phyloP scores from a whole-genome alignment of 2,329 filamentous ascomycete species.

The Fusarium euwallaceae region DNA sequence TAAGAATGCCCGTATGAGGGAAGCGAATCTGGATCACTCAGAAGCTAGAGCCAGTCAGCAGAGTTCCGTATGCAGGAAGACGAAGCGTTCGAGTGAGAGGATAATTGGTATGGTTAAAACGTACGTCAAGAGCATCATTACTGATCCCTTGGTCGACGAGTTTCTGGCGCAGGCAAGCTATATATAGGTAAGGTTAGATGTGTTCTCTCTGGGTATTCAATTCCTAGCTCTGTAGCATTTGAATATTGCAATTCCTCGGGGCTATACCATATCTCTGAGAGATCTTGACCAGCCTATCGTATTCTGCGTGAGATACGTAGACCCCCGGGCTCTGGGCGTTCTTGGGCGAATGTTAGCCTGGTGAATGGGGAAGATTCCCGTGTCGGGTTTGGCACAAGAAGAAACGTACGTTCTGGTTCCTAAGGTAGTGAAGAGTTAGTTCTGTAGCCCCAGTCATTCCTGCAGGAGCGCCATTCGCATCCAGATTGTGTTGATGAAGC shows the following conservation, averaged over 20 bases:
- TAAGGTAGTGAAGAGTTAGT: background rate
- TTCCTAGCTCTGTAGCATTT: background rate
- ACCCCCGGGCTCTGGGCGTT: constrained; percentile 52
- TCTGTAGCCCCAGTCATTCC: background rate
- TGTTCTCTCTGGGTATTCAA: background rate
- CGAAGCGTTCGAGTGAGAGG: background rate
- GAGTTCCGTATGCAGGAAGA: too few species aligned
- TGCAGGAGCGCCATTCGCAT: background rate
- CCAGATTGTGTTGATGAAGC: background rate
- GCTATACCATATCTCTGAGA: constrained; percentile 68
- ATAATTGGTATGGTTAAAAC: constrained; percentile 30
- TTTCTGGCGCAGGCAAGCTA: constrained; percentile 54
- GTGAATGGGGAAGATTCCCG: background rate
- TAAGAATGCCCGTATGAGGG: background rate
- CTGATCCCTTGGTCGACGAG: constrained; percentile 63
- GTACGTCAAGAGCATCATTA: constrained; percentile 61
- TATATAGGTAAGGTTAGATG: constrained; percentile 7
- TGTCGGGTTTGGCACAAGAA: background rate
- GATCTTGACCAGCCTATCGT: constrained; percentile 68
- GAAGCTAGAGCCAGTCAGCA: constrained; percentile 21
- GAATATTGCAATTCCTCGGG: too few species aligned
- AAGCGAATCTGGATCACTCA: constrained; percentile 20
- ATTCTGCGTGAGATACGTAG: constrained; percentile 70
- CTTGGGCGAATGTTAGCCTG: constrained; percentile 21
- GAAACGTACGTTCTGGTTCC: constrained; percentile 27